Evolutionary conservation across 2,329 filamentous ascomycete species (phyloP).

Genomic region (Arthrinium phaeospermum): DNA sequence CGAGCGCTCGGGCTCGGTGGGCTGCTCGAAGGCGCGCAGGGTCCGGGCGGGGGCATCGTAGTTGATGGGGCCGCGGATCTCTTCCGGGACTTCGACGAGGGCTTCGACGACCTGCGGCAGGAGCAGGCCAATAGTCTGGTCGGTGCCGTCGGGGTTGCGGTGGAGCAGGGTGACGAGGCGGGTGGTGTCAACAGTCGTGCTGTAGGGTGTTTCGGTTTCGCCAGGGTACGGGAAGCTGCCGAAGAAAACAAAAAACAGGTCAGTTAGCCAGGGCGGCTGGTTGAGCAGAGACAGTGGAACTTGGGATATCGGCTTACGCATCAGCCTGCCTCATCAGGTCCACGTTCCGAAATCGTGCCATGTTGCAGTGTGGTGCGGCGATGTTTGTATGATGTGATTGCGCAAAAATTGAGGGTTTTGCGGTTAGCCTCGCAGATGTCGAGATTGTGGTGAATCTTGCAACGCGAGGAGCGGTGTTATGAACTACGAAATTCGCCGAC

Average conservation of each 20-base stretch:
- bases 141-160: slow-evolving; percentile 16
- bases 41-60: slow-evolving; percentile 66
- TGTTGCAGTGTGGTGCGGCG: not conserved
- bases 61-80: slow-evolving; percentile 62
- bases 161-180: slow-evolving; percentile 68
- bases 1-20: slow-evolving; percentile 68
- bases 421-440: slow-evolving; percentile 2
- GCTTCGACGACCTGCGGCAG: slow-evolving; percentile 49
- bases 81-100: slow-evolving; percentile 53
- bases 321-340: slow-evolving; percentile 61
- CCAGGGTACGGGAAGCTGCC: slow-evolving; percentile 79
- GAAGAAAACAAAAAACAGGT: not conserved
- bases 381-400: slow-evolving; percentile 24
- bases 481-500: not conserved
- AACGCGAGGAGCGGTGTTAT: slow-evolving; percentile 7
- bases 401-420: not conserved
- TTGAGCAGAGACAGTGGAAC: not conserved
- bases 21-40: slow-evolving; percentile 65
- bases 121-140: slow-evolving; percentile 37
- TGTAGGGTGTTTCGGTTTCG: slow-evolving; percentile 60
- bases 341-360: slow-evolving; percentile 45
- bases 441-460: slow-evolving; percentile 15
- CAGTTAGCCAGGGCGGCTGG: not conserved
- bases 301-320: slow-evolving; percentile 49
- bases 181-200: slow-evolving; percentile 54